Base-by-base conservation (phyloP, 352 stramenopile genomes). In the Pythium sp. region DNA sequence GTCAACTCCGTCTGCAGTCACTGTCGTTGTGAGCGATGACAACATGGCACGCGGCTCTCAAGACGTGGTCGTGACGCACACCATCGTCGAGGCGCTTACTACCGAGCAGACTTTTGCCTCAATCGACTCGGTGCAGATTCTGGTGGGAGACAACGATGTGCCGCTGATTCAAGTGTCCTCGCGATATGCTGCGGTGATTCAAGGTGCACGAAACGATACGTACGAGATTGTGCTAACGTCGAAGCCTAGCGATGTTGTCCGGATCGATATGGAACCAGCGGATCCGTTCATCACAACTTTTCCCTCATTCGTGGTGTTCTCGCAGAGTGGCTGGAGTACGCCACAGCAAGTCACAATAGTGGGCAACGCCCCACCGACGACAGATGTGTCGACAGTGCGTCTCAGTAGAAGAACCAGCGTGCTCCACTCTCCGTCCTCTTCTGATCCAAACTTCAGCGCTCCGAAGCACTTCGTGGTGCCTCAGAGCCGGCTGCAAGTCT, bases 61-160 rank as follows among this genome's bases (percentile, higher is more conserved):
- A 0, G 69, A 72, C 2, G 73, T 78, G 22, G n/a, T 64, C 14
- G 49, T 90, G 24, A 69, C 69, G 0, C 80, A 91, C 59, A 47
- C 47, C 9, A 80, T 90, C 43, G 46, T 62, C 3, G 74, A 74
- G 30, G 71, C 76, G 4, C 67, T 34, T 7, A 79, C 55, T 66
- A 62, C 59, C 6, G 71, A 77, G 6, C 62, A 55, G 8, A 80
- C 77, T 0, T 91, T 90, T 60, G 68, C 72, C 2, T 14, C 59
- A 2, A 62, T 72, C 7, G 64, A 75, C 11, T 71, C 74, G 2
- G 65, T 93, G 9, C 53, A 60, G 6, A 70, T 91, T 1, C 47
- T 74, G 14, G 68, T 93, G 4, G 71, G 74, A 56, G 84, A 91
- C 26, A 72, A 90, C 53, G 79, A 89, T 55, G 64, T 89, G 32